Conservation (phyloP, 495 filamentous ascomycete genomes). For the Amniculicola lignicola region DNA sequence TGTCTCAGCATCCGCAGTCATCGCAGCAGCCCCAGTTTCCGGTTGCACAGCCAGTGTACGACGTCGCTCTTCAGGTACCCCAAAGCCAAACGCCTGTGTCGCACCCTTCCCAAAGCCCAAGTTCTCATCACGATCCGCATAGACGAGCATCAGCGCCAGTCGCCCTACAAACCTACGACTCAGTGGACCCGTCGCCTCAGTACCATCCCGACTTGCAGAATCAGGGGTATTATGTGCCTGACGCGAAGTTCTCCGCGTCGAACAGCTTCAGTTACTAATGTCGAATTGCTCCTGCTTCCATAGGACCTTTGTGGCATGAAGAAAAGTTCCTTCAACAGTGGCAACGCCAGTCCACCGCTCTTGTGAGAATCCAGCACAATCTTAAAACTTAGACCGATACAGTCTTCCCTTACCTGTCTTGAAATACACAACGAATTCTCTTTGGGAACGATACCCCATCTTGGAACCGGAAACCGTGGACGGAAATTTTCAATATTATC, state of each 20-base stretch:
- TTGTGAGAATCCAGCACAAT: too few relatives aligned
- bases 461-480: too few relatives aligned
- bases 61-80: constrained; percentile 7
- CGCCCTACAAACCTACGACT: constrained; percentile 7
- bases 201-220: constrained; percentile 3
- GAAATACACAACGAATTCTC: too few relatives aligned
- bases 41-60: constrained; percentile 11
- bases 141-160: constrained; percentile 23
- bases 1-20: not conserved
- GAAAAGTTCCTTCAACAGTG: too few relatives aligned
- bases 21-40: constrained; percentile 10
- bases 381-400: too few relatives aligned
- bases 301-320: too few relatives aligned
- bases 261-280: too few relatives aligned
- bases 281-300: too few relatives aligned
- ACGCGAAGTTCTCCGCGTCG: constrained; percentile 14
- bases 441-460: too few relatives aligned
- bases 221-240: constrained; percentile 11
- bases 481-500: too few relatives aligned
- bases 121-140: constrained; percentile 17
- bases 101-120: not conserved
- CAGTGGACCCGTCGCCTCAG: not conserved
- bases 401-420: too few relatives aligned
- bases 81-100: constrained; percentile 2
- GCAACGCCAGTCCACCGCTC: too few relatives aligned